Evolutionary conservation across 2,329 filamentous ascomycete species (phyloP).

Genomic region (Pseudogymnoascus sp.): DNA sequence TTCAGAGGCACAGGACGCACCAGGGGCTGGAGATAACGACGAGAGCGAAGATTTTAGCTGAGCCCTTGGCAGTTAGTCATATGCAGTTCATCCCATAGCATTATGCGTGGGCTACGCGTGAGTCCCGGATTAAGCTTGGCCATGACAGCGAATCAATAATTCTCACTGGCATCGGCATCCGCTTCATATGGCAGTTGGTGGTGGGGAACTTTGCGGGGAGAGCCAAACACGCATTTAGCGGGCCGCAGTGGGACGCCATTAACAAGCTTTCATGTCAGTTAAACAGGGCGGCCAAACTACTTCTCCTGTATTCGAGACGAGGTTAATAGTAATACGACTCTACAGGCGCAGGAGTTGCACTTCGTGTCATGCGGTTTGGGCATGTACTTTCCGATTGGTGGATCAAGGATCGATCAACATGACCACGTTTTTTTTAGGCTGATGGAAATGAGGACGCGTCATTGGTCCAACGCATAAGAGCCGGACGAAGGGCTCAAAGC

Average conservation of each 20-base stretch:
- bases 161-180: neutral
- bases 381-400: slow-evolving; percentile 1
- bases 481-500: neutral
- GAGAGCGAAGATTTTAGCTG: slow-evolving; percentile 2
- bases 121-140: neutral
- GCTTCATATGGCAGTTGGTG: slow-evolving; percentile 3
- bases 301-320: neutral
- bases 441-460: neutral
- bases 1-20: neutral
- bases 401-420: neutral
- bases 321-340: neutral
- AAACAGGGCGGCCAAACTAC: neutral
- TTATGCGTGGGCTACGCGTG: neutral
- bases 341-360: neutral
- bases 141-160: neutral
- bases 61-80: neutral
- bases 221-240: neutral
- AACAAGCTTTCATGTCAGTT: neutral
- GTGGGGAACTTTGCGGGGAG: neutral
- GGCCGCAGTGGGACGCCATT: neutral
- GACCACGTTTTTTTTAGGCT: neutral
- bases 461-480: neutral
- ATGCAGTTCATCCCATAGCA: neutral
- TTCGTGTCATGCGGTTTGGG: neutral
- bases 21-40: neutral